Evolutionary conservation across 345 rosid genomes (phyloP), one percentile per base, ranked within the genome.

Genomic region (Pistacia atlantica): DNA sequence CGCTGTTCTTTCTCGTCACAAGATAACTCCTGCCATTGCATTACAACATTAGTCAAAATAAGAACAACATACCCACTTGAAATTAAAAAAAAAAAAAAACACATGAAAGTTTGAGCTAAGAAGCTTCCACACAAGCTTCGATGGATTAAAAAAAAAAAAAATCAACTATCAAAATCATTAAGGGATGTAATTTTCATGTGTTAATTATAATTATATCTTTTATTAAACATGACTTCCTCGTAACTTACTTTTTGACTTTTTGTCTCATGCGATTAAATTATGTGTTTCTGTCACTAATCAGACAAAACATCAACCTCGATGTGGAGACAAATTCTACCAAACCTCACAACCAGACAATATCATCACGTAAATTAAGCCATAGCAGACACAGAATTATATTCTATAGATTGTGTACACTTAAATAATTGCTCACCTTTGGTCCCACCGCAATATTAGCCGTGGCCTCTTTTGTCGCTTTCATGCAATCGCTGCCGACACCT

Each of bases 401-500:
- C 33, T 75, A 73, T 68, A 68, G 80, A 78, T 48, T 58, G 56
- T 38, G 46, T 14, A 74, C 73, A 76, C 46, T 69, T 69, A 16
- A 25, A 79, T 37, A 72, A 77, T 75, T 72, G 35, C 87, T 84
- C 57, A 95, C 93, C 93, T 88, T 72, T 75, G 84, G 90, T 28
- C 89, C 92, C 86, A 75, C 81, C 45, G 61, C 48, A 51, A 79
- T 52, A 71, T 85, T 70, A 69, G 75, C 76, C 66, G 51, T 73
- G 62, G 51, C 57, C 82, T 69, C 81, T 49, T 80, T 69, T 38
- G 84, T 67, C 74, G 76, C 55, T 77, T 78, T 79, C 86, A 16
- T 35, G 7, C 83, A 61, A 49, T 86, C 89, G 77, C 83, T 82
- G 84, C 90, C 88, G 91, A 84, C 98, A 77, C 80, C 58, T 42